Percentiles rank a stretch among this genome's conserved stretches.
phyloP scores from a whole-genome alignment of 192 early-diverging fungal species.

The Backusella australiensis region DNA sequence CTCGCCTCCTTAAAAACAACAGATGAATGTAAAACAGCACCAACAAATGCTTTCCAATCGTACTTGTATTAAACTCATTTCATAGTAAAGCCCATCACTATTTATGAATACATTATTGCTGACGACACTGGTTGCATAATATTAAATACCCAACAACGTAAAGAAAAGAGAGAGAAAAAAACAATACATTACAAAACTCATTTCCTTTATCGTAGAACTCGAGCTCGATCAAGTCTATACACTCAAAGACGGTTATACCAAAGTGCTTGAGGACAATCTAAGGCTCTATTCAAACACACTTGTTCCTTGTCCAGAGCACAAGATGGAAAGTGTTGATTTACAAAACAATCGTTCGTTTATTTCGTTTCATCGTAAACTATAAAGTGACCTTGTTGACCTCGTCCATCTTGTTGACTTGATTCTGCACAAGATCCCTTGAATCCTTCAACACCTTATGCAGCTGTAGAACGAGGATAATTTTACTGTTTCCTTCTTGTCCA shows the following conservation, averaged over 20 bases:
- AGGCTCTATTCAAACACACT: conserved; percentile 1
- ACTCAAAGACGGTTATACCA: conserved; percentile 17
- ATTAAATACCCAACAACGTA: conserved; percentile 11
- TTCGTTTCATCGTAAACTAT: conserved; percentile 3
- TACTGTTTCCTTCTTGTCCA: conserved; percentile 24
- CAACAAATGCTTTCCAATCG: not conserved
- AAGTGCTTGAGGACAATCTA: conserved; percentile 9
- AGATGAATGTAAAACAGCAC: not conserved
- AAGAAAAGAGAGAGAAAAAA: not conserved
- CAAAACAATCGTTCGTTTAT: conserved; percentile 16
- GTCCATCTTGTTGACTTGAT: conserved; percentile 16
- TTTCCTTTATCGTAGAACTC: not conserved
- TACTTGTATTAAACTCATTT: not conserved
- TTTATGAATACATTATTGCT: conserved; percentile 25
- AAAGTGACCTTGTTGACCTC: conserved; percentile 28
- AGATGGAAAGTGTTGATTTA: not conserved
- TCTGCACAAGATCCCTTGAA: conserved; percentile 11
- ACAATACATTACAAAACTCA: not conserved
- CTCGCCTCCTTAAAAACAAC: not conserved
- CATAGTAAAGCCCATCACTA: not conserved
- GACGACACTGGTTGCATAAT: conserved; percentile 23
- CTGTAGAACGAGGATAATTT: conserved; percentile 21
- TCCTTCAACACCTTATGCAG: conserved; percentile 25
- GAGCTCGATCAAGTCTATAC: not conserved
- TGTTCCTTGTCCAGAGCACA: not conserved